These are phyloP conservation scores for Entophlyctis luteolus DNA, from an alignment of 192 early-diverging fungal genomes.

Conservation along the genomic window DNA sequence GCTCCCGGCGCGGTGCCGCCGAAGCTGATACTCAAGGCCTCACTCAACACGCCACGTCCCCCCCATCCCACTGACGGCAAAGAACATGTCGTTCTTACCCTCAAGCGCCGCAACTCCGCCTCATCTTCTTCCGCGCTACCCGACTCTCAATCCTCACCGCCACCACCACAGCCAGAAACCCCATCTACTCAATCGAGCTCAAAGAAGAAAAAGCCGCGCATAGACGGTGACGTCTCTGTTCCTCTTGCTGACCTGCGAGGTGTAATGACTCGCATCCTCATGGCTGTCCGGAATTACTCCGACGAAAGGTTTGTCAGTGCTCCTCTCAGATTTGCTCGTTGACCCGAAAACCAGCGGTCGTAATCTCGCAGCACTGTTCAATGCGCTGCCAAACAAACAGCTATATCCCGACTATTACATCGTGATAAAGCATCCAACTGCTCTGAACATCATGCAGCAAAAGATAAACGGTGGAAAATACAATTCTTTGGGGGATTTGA, in stretches of 20 bases:
- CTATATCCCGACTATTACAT: constrained; percentile 91
- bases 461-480: constrained; percentile 64
- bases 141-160: not conserved
- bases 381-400: constrained; percentile 66
- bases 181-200: not conserved
- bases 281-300: constrained; percentile 11
- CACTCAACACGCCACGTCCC: not conserved
- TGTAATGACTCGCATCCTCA: constrained; percentile 5
- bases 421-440: constrained; percentile 77
- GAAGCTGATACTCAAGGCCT: not conserved
- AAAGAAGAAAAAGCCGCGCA: not conserved
- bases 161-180: too few species aligned
- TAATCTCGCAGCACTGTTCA: constrained; percentile 71
- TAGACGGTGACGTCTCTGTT: not conserved
- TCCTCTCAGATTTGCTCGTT: not conserved
- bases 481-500: constrained; percentile 63
- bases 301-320: not conserved
- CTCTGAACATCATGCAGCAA: constrained; percentile 61
- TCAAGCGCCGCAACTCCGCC: too few species aligned
- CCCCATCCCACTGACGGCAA: not conserved
- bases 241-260: constrained; percentile 5
- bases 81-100: not conserved
- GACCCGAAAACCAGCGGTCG: constrained; percentile 41
- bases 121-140: not conserved
- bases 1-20: not conserved